Conservation (phyloP, 768 basidiomycete genomes). For the Chalciporus chontae region DNA sequence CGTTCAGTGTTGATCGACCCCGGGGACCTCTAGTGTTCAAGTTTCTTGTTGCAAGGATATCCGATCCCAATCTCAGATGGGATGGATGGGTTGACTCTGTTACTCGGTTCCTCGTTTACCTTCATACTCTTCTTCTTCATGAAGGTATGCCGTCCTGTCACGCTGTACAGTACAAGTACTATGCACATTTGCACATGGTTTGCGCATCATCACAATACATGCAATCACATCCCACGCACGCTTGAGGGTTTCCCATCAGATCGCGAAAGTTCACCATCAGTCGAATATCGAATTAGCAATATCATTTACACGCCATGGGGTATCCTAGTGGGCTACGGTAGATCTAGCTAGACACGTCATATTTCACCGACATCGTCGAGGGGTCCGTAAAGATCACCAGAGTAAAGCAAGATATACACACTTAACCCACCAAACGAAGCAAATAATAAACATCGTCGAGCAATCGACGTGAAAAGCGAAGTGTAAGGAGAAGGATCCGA, state of each 20-base stretch:
- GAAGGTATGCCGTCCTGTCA: no score
- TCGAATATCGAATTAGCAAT: conserved; percentile 1
- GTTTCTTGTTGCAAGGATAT: neutral
- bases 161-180: no score
- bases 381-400: neutral
- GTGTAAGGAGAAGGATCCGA: neutral
- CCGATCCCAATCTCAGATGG: neutral
- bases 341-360: neutral
- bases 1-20: neutral
- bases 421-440: neutral
- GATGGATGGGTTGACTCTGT: neutral
- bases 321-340: neutral
- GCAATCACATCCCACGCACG: no score
- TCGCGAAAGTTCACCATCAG: no score
- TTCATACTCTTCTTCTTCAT: neutral
- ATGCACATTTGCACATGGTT: no score
- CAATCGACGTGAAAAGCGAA: neutral
- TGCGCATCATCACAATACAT: no score
- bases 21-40: neutral
- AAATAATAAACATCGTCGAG: neutral
- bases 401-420: neutral
- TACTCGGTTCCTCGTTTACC: neutral
- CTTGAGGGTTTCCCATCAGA: neutral
- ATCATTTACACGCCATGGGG: conserved; percentile 2
- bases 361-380: conserved; percentile 10